A percentile compares a stretch with the other conserved stretches of the same genome.
phyloP scores from a whole-genome alignment of 768 basidiomycete genomes.

The Pisolithus marmoratus region DNA sequence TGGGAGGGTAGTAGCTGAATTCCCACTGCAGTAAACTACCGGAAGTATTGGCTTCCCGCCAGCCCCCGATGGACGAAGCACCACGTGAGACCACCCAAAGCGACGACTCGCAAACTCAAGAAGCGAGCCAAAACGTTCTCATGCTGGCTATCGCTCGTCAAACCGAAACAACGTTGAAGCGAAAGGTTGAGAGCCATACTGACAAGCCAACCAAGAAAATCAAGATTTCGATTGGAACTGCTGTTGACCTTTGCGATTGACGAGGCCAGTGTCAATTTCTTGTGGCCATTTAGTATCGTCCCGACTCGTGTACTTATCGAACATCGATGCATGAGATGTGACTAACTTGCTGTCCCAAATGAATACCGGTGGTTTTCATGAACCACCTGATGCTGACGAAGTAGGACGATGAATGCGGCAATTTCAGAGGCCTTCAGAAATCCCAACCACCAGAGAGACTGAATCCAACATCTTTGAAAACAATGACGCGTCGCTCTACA shows the following conservation, averaged over 20 bases:
- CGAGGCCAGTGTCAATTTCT: slow-evolving; percentile 1
- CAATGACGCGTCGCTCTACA: too few relatives aligned
- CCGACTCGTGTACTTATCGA: too few relatives aligned
- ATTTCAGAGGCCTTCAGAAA: too few relatives aligned
- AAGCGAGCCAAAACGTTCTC: slow-evolving; percentile 30
- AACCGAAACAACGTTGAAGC: slow-evolving; percentile 27
- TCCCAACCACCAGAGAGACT: too few relatives aligned
- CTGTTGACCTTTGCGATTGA: slow-evolving; percentile 73
- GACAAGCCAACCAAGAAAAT: slow-evolving; percentile 43
- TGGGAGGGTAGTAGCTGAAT: background rate
- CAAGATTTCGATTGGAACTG: slow-evolving; percentile 66
- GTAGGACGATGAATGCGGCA: too few relatives aligned
- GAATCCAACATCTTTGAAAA: too few relatives aligned
- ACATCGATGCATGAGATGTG: too few relatives aligned
- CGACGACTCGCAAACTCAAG: slow-evolving; percentile 35
- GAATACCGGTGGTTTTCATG: too few relatives aligned
- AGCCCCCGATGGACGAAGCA: background rate
- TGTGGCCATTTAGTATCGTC: too few relatives aligned
- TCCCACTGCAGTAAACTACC: background rate
- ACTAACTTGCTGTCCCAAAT: too few relatives aligned
- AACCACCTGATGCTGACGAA: too few relatives aligned
- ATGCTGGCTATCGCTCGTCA: slow-evolving; percentile 10
- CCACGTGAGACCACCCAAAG: background rate
- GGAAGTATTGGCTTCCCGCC: background rate
- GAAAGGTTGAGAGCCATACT: slow-evolving; percentile 20